Conservation (phyloP, 345 rosid species). For the Leavenworthia alabamica region DNA sequence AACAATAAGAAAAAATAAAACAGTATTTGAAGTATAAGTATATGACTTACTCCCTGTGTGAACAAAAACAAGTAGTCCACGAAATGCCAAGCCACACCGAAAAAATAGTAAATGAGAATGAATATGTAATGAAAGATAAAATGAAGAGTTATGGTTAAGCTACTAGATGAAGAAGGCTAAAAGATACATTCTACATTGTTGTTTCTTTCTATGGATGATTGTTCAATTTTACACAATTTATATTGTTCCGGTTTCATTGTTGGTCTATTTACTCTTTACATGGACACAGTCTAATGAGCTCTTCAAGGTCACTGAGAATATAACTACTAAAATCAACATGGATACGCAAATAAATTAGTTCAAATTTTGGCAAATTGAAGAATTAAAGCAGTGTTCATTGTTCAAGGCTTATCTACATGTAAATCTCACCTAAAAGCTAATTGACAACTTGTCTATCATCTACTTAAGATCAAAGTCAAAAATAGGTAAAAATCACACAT, state of each 20-base stretch:
- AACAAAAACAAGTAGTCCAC: neutral
- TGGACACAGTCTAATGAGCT: neutral
- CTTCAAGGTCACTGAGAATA: neutral
- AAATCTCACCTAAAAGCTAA: neutral
- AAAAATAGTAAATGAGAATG: neutral
- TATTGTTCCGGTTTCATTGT: neutral
- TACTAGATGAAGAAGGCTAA: neutral
- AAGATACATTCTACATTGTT: neutral
- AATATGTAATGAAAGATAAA: neutral
- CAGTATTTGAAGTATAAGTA: neutral
- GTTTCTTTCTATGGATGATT: neutral
- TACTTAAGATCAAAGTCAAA: neutral
- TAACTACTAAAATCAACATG: neutral
- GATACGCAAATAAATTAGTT: neutral
- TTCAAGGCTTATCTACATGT: neutral
- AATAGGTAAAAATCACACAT: neutral
- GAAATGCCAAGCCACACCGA: slow-evolving; percentile 7
- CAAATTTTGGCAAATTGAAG: neutral
- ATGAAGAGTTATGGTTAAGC: neutral
- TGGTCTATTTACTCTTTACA: neutral
- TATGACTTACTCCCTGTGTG: slow-evolving; percentile 65
- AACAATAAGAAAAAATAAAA: neutral
- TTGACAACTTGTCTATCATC: neutral
- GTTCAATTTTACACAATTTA: neutral
- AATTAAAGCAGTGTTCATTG: neutral